Evolutionary conservation across 129 eudicot species (phyloP), one percentile per base, ranked within the genome.

Genomic region (Flaveria trinervia): DNA sequence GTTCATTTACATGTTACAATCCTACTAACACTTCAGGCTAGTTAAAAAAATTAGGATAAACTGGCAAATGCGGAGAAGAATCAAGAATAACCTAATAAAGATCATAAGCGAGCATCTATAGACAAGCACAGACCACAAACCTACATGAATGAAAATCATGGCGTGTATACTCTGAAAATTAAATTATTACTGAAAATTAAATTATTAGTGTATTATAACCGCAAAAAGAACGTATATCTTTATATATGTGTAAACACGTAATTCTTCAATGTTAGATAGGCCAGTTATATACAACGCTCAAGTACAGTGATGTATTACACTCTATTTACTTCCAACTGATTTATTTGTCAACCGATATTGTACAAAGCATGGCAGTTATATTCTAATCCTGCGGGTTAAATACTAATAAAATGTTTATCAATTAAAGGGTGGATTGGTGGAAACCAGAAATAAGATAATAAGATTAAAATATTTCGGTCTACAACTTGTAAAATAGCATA

Each of bases 301-400:
- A 2, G 15, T 20, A 2, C 30, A 18, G 9, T 18, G 14, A 57
- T 18, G 64, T 70, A 14, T 46, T 46, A 48, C 12, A 41, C 17
- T 18, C 16, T 68, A 22, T 46, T 68, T 68, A 22, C 73, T 45
- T 68, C 73, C 22, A 20, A 22, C 11, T 46, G 14, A 68, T 46
- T 68, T 1, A 46, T 45, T 36, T 36, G 41, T 36, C 8, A 36
- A 36, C 41, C 41, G 5, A 36, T 36, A 36, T 36, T 43, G 3
- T 30, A 30, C 36, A 30, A 30, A 30, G 3, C 36, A 30, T 30
- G 64, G 64, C 64, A 56, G 50, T 14, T 44, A 22, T 28, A 8
- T 48, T 50, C 28, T 50, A 23, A 45, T 45, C 44, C 14, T 46
- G 39, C 15, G 20, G 20, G 3, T 25, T 46, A 23, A 70, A 22